Base-by-base conservation (phyloP, 441 rosid species). In the Theobroma grandiflorum region DNA sequence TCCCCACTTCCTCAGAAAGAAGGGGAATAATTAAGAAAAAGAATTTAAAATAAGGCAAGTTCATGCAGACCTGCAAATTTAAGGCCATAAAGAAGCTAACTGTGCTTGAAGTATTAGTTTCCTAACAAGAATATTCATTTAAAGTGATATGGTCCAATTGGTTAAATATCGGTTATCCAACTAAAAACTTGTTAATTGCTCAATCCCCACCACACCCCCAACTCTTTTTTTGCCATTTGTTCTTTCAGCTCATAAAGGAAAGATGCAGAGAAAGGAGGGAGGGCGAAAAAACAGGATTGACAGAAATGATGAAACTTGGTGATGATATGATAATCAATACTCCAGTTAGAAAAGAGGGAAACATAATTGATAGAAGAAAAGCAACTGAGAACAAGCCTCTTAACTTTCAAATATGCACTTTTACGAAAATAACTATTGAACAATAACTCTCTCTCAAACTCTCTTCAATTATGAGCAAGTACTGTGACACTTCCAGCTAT, bases 61-160 rank as follows among this genome's bases (percentile, higher is more conserved):
- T 31, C 26, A 8, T 15, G 58, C 35, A 50, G 40, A 38, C 74
- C 43, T 31, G 22, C 7, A 55, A 66, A 33, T 57, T 38, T 57
- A 73, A 20, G 65, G 77, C 77, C 66, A 55, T 57, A 15, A 20
- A 57, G 52, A 73, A 73, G 65, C 64, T 72, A 72, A 35, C 18
- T 52, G 18, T 72, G 62, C 45, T 73, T 55, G 3, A 53, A 55
- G 35, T 72, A 72, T 38, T 35, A 73, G 50, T 73, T 73, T 20
- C 57, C 37, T 20, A 38, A 40, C 49, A 38, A 40, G 37, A 73
- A 73, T 55, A 50, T 38, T 57, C 50, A 42, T n/a, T 55, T 55
- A 16, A 73, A 57, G 37, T 57, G 65, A 20, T 38, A 38, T 73
- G 5, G 38, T 73, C 50, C 43, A 14, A 42, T 73, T 55, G 18